These are phyloP conservation scores for Musa itinerans DNA, from an alignment of 176 grass and related monocot genomes.

Conservation along the genomic window DNA sequence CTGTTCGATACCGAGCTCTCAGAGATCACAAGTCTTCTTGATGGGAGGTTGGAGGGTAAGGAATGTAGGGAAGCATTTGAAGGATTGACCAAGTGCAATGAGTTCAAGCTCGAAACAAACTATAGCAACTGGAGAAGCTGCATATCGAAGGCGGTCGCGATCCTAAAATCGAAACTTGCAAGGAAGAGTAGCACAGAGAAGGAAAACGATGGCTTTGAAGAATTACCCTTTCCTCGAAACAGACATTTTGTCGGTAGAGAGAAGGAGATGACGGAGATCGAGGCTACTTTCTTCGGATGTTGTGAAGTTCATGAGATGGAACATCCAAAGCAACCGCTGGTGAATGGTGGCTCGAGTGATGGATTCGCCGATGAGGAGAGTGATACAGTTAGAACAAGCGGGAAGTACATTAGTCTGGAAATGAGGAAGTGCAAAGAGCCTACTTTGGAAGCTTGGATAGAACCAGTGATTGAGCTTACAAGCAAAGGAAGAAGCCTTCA, in stretches of 20 bases:
- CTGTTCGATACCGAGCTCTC: constrained; percentile 62
- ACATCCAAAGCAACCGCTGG: constrained; percentile 33
- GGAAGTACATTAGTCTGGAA: constrained; percentile 70
- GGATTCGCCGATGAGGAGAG: constrained; percentile 88
- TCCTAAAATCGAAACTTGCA: constrained; percentile 73
- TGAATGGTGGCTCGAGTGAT: constrained; percentile 62
- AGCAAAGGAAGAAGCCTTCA: constrained; percentile 66
- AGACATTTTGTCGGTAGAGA: constrained; percentile 86
- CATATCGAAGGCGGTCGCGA: constrained; percentile 41
- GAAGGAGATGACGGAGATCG: constrained; percentile 85
- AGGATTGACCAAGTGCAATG: constrained; percentile 68
- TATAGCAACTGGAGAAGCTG: constrained; percentile 76
- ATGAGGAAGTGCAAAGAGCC: constrained; percentile 96
- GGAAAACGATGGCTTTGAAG: constrained; percentile 45
- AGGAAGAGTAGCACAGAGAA: constrained; percentile 65
- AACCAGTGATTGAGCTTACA: constrained; percentile 70
- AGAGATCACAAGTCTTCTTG: constrained; percentile 53
- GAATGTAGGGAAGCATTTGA: constrained; percentile 85
- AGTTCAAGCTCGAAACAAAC: constrained; percentile 84
- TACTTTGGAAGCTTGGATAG: constrained; percentile 90
- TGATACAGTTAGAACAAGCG: constrained; percentile 54
- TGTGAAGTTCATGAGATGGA: constrained; percentile 67
- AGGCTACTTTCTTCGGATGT: constrained; percentile 67
- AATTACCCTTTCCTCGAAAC: constrained; percentile 65
- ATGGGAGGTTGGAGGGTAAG: constrained; percentile 76